Conservation (phyloP, 2,329 filamentous ascomycete genomes). For the Penicillium brevicompactum region DNA sequence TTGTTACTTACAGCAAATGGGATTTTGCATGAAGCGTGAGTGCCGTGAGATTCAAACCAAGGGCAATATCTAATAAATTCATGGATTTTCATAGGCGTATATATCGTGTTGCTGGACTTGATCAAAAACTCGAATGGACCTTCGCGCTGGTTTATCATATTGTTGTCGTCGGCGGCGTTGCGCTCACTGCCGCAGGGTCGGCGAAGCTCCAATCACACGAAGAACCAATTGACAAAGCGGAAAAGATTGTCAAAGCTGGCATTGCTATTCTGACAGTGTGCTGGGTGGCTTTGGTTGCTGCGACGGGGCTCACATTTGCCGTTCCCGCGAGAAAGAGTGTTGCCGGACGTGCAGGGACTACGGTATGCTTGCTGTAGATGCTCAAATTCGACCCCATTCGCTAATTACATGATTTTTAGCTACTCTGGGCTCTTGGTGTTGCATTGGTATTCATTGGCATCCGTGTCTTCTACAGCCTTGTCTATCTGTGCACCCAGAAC, state of each 20-base stretch:
- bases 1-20: conserved; percentile 33
- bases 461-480: conserved; percentile 27
- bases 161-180: conserved; percentile 16
- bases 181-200: conserved; percentile 15
- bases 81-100: not conserved
- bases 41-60: not conserved
- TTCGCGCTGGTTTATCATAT: conserved; percentile 16
- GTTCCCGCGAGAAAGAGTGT: not conserved
- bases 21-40: conserved; percentile 42
- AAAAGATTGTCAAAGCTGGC: conserved; percentile 14
- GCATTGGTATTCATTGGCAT: conserved; percentile 27
- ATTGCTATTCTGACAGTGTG: conserved; percentile 12
- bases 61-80: not conserved
- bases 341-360: not conserved
- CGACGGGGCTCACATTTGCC: conserved; percentile 9
- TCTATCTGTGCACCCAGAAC: conserved; percentile 21
- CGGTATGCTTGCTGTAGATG: not conserved
- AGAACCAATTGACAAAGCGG: conserved; percentile 14
- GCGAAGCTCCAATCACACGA: conserved; percentile 12
- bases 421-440: conserved; percentile 14
- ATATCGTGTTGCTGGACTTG: not conserved
- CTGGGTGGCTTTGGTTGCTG: conserved; percentile 15
- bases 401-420: not conserved
- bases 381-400: not conserved
- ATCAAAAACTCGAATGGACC: not conserved